Evolutionary conservation across 148 eudicot species (phyloP), one percentile per base, ranked within the genome.

Genomic region (Cornus kousa): DNA sequence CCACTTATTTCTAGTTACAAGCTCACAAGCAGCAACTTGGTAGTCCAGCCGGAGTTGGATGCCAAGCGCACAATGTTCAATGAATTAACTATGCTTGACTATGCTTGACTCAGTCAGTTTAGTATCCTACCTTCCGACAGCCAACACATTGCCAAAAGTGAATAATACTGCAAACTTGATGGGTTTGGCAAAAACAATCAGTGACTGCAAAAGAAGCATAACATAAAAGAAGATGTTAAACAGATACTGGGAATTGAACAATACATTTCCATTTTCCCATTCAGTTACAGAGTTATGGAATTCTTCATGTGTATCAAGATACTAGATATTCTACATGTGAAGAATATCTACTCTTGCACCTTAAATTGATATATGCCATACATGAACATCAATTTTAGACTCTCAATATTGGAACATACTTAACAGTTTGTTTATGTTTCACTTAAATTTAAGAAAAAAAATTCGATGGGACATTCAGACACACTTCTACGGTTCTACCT

Each of bases 161-260:
- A 95, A 95, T 39, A 95, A 85, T 53, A 93, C 67, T 13, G 99
- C 99, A 80, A 95, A 95, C 81, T 95, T 95, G 90, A 95, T 89
- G 75, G 99, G 95, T 77, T 69, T 91, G 6, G 82, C 82, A 76
- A 93, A 93, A 60, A 90, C 93, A 77, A 90, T 57, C 80, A 91
- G 24, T 55, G 97, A 95, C 97, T 95, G 97, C 85, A 84, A 81
- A 73, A 70, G 39, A 68, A 59, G 16, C 62, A 13, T 16, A 69
- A 77, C 48, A 23, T 32, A 31, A 48, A 33, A 77, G 74, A 69
- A 33, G 22, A 53, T 35, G 74, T 77, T 50, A 77, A 70, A 40
- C 37, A 28, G 67, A 28, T 64, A 50, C 20, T 9, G 4, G 9
- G 1, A 66, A 67, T 62, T 20, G 2, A 62, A n/a, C 66, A 13